Evolutionary conservation across 768 basidiomycete species (phyloP), one percentile per base, ranked within the genome.

Genomic region (Tylopilus sp.): DNA sequence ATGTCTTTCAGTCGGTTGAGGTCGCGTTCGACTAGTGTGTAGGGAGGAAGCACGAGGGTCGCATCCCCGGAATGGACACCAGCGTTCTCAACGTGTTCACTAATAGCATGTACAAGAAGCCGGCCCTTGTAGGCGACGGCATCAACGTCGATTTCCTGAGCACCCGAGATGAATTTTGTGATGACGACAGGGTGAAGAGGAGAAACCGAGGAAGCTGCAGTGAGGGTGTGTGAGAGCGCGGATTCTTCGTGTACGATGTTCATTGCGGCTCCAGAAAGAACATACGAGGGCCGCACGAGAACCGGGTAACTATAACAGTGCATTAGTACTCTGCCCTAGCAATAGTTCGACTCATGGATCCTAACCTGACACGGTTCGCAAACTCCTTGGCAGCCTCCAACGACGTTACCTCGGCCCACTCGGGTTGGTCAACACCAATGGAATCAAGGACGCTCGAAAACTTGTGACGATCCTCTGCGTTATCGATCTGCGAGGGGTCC

Each of bases 31-130:
- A 74, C 71, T 37, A 98, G 77, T 0, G 92, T 89, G 77, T 90
- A 87, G 3, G 97, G 97, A 37, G 97, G 97, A 6, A 99, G 84
- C 60, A 98, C 95, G 48, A 99, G 82, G 1, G 97, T 99, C 14
- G 97, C 97, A 67, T 98, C 97, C 45, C 97, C 96, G 56, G 96
- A 99, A 72, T 99, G 96, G 13, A 98, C 94, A 69, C 96, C 96
- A 13, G 96, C 96, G 62, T 97, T 94, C 74, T 99, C 97, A 52
- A 98, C 92, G 69, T 99, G 97, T 70, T 99, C 97, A 4, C 96
- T 98, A 52, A 99, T 81, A 48, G 96, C 96, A 63, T 98, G 96
- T 28, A 99, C 82, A 46, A 98, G 80, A 11, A 98, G 88, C 59
- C 85, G 81, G 59, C 97, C 97, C 56, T 93, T 76, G 78, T 98